Evolutionary conservation across 306 rosid genomes (phyloP).

Genomic region (Fragaria iinumae): DNA sequence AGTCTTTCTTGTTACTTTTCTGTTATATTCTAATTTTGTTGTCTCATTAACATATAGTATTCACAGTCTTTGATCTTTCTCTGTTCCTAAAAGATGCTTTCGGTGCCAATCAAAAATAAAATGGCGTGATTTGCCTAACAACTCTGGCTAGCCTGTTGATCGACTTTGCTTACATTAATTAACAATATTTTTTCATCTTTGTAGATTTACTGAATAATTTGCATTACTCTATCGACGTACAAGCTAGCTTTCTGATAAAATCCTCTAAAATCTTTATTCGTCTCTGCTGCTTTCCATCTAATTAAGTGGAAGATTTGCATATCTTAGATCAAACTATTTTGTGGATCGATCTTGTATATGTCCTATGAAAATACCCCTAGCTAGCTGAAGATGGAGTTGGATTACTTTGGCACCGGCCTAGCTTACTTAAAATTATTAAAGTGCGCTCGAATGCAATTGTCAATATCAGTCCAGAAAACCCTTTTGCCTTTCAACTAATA

Average conservation of each 20-base stretch:
- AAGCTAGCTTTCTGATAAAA: background rate
- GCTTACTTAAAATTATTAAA: background rate
- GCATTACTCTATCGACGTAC: background rate
- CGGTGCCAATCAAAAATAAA: background rate
- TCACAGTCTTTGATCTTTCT: background rate
- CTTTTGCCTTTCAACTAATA: background rate
- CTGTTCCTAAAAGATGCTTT: background rate
- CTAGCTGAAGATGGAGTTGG: background rate
- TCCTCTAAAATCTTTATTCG: background rate
- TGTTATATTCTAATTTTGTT: background rate
- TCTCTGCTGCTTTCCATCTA: background rate
- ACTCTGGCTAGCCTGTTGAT: background rate
- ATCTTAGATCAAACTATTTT: background rate
- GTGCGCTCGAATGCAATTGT: background rate
- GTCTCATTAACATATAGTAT: background rate
- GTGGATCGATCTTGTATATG: background rate
- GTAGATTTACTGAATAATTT: background rate
- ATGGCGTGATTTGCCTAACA: background rate
- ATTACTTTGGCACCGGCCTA: conserved; percentile 17
- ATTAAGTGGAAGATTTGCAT: background rate
- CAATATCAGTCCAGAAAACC: background rate
- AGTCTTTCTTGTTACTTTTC: background rate
- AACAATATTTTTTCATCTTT: background rate
- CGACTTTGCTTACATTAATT: background rate
- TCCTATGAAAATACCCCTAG: background rate